Conservation (phyloP, 2,329 filamentous ascomycete species). For the Pestalotiopsis sp. region DNA sequence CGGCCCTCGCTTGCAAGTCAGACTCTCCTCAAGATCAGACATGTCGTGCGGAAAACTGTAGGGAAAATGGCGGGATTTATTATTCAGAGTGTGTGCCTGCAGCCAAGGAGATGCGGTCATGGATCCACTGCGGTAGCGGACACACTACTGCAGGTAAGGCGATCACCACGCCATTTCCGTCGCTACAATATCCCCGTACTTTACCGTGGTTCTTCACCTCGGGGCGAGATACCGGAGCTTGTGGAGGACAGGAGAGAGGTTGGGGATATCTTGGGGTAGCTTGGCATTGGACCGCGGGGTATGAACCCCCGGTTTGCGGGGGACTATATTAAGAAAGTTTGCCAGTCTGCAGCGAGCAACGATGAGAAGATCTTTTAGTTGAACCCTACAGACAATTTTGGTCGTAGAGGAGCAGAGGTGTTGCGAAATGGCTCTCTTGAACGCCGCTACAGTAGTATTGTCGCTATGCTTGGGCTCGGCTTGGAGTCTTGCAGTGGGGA, state of each 20-base stretch:
- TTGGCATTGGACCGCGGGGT: not conserved
- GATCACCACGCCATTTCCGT: constrained; percentile 1
- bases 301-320: not conserved
- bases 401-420: not conserved
- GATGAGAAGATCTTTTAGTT: not conserved
- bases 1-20: not conserved
- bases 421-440: not conserved
- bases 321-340: not conserved
- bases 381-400: not conserved
- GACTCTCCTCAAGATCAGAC: not conserved
- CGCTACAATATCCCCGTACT: not conserved
- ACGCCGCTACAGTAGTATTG: not conserved
- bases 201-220: not conserved
- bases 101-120: not conserved
- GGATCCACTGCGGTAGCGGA: not conserved
- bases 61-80: constrained; percentile 3
- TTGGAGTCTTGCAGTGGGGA: not conserved
- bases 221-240: not conserved
- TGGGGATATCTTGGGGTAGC: constrained; percentile 1
- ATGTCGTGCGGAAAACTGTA: not conserved
- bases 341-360: not conserved
- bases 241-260: not conserved
- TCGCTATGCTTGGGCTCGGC: not conserved
- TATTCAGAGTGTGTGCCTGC: not conserved
- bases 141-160: constrained; percentile 8